Base-by-base conservation (phyloP, 2,329 filamentous ascomycete genomes). In the Aphanoascus verrucosus region DNA sequence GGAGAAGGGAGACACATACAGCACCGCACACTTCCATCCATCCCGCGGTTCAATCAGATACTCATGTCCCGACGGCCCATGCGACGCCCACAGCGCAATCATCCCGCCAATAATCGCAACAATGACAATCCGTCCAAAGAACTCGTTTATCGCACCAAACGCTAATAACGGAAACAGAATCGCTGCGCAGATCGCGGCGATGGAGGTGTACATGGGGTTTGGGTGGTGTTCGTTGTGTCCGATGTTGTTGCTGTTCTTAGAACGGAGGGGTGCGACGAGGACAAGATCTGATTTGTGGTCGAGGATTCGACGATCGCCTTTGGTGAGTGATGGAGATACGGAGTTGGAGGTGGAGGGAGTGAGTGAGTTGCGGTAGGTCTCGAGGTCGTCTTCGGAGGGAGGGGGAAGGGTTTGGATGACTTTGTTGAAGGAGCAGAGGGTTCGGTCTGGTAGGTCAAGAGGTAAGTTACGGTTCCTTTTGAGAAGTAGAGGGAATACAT, bases 151-250 rank as follows among this genome's bases (percentile, higher is more conserved):
- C 19, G 81, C 70, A 4, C 74, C 65, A 61, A 84, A 85, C 0
- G 78, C 74, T 7, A 84, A 61, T 1, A 83, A 70, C 0, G 82
- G 81, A 0, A 81, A 66, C 5, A 84, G 65, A 1, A 84, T 69
- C 0, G 76, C 74, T 0, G 72, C 68, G 0, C 76, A 76, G 8
- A 77, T 66, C 0, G 76, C 73, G 17, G 73, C 61, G 6, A 77
- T 74, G 3, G 69, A 65, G 41, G 65, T 62, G 45, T 69, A 68
- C 43, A 67, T 62, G 4, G 67, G 61, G 35, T 59, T 59, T 4
- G 53, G 49, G 15, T 48, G 50, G 42, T 46, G 41, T 6, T 19
- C 31, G 17, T 37, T 23, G 40, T 31, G 17, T 40, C 14, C 14
- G 4, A 42, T 17, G 19, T 7, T 37, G 20, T 20, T 17, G 19